Evolutionary conservation across 106 monocot species (phyloP).

Genomic region (Allium cepa): DNA sequence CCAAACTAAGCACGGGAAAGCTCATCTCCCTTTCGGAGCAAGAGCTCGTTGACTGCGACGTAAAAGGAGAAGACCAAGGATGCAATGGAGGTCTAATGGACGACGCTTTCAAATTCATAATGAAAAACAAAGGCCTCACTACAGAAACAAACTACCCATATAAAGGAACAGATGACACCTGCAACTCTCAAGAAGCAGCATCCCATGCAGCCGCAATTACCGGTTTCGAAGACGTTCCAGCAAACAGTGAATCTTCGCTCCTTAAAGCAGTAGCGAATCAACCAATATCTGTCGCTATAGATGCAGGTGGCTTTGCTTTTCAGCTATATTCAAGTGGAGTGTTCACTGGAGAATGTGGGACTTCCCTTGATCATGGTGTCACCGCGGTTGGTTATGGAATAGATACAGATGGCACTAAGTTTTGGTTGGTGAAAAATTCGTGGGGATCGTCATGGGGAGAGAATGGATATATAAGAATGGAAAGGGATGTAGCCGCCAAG

Average conservation of each 20-base stretch:
- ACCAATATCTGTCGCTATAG: neutral
- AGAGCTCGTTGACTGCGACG: too few species aligned
- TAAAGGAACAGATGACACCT: neutral
- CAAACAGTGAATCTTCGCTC: neutral
- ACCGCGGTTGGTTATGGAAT: conserved; percentile 75
- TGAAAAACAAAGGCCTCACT: neutral
- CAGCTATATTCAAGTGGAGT: conserved; percentile 31
- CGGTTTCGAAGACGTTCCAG: neutral
- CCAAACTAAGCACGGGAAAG: too few species aligned
- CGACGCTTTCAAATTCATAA: neutral
- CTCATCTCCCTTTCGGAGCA: too few species aligned
- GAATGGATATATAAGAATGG: too few species aligned
- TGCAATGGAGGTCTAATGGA: neutral
- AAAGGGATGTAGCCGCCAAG: conserved; percentile 7
- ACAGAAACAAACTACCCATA: neutral
- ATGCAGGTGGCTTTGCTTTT: neutral
- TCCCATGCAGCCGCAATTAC: neutral
- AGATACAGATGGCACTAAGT: conserved; percentile 38
- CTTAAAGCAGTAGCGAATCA: too few species aligned
- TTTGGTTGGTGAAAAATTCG: too few species aligned
- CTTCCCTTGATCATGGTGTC: conserved; percentile 75
- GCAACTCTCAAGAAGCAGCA: neutral
- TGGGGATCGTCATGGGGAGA: too few species aligned
- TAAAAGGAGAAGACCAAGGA: neutral
- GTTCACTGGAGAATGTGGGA: conserved; percentile 60